Conservation (phyloP, 148 eudicot genomes). For the Rhododendron williamsianum region DNA sequence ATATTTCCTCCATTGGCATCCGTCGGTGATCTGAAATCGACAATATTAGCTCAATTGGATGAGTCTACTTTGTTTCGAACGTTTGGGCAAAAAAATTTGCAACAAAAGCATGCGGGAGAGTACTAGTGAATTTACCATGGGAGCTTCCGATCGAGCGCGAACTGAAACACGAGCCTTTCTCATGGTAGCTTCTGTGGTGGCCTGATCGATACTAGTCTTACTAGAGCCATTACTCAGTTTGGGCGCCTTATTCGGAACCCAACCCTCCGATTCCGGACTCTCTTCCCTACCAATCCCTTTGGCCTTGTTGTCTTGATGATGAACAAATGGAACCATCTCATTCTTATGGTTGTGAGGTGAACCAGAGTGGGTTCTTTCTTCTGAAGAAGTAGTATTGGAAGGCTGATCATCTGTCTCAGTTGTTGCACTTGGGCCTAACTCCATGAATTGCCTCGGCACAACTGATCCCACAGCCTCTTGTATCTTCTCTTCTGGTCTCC, state of each 20-base stretch:
- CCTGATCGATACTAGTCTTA: conserved; percentile 28
- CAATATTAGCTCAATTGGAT: not conserved
- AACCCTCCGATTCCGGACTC: conserved; percentile 44
- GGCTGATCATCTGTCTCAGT: conserved; percentile 21
- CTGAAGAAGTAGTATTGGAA: conserved; percentile 57
- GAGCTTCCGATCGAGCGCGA: conserved; percentile 52
- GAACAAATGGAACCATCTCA: conserved; percentile 4
- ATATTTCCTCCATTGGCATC: conserved; percentile 78
- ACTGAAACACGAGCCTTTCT: conserved; percentile 30
- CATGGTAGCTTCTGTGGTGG: conserved; percentile 62
- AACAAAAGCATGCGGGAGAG: not conserved
- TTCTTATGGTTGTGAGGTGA: conserved; percentile 25
- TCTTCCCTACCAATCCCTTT: conserved; percentile 40
- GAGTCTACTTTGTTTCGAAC: not conserved
- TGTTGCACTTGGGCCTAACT: conserved; percentile 28
- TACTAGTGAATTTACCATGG: conserved; percentile 6
- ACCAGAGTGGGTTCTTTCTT: conserved; percentile 51
- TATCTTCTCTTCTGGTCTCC: conserved; percentile 30
- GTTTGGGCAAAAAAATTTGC: not conserved
- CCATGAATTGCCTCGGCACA: conserved; percentile 59
- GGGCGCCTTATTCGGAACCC: conserved; percentile 55
- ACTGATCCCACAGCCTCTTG: conserved; percentile 14
- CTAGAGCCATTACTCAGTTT: conserved; percentile 26
- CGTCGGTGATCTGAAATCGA: conserved; percentile 48
- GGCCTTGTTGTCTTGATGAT: not conserved